Base-by-base conservation (phyloP, 2,329 filamentous ascomycete genomes). In the Pyrenophora tritici-repentis region DNA sequence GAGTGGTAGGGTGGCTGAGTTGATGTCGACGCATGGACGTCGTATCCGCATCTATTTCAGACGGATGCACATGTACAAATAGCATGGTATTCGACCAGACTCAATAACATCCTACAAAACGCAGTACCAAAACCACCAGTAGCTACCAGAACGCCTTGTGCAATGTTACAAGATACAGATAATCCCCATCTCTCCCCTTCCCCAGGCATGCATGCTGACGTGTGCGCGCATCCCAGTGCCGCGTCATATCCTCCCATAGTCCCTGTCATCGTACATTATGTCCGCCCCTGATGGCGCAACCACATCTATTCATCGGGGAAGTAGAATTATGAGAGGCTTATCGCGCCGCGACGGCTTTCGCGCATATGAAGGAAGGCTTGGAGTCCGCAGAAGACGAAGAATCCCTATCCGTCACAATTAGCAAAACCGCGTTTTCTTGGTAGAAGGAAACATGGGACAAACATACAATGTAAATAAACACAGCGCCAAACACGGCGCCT, bases 301-400 rank as follows among this genome's bases (percentile, higher is more conserved):
- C 6, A 39, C 17, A 12, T 18, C 13, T 31, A 9, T 35, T 17
- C 12, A 20, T 24, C 22, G 6, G 22, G 22, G 8, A 24, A 24
- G 2, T n/a, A n/a, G n/a, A 48, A 47, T 65, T 55, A 84, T 65
- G 79, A 82, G 71, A 96, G 79, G 53, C 88, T 85, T 77, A 96
- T 96, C 56, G 90, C 88, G 59, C 92, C 92, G 71, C 89, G 83
- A 74, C 89, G 83, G 76, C 85, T 91, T 75, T 92, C 88, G 74
- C 91, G 87, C 66, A 90, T 77, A 75, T 97, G 91, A 55, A 97
- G 82, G 69, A 89, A 84, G 58, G 91, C 93, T 75, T 97, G 93
- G 62, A 92, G 84, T 50, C 88, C 89, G 76, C 93, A 97, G 78
- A 96, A 97, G 42, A 95, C 81, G 49, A 97, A 83, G 81, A 97